phyloP scores from a whole-genome alignment of 352 stramenopile species.

The Globisporangium carolinianum region DNA sequence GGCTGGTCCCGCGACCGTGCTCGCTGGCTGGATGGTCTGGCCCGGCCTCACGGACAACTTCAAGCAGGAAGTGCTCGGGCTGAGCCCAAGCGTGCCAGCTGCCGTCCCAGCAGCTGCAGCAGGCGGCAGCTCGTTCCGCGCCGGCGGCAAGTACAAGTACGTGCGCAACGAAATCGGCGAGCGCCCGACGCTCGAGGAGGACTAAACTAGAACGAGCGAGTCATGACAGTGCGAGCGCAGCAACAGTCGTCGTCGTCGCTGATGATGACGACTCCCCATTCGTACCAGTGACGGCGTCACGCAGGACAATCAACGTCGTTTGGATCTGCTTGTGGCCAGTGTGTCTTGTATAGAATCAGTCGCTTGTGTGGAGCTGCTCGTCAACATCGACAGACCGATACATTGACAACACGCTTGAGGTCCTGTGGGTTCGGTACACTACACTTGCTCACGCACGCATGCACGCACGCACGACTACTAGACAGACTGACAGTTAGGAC shows the following conservation, averaged over 20 bases:
- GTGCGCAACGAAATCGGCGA: conserved; percentile 66
- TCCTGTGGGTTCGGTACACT: too few relatives aligned
- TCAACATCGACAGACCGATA: too few relatives aligned
- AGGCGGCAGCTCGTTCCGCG: conserved; percentile 27
- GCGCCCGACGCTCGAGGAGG: conserved; percentile 62
- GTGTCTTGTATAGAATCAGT: too few relatives aligned
- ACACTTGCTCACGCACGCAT: too few relatives aligned
- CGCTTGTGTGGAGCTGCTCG: too few relatives aligned
- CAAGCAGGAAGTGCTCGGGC: conserved; percentile 69
- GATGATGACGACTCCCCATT: too few relatives aligned
- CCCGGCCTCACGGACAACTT: conserved; percentile 57
- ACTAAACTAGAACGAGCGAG: conserved; percentile 16
- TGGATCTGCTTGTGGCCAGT: too few relatives aligned
- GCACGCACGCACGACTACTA: too few relatives aligned
- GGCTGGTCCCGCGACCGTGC: conserved; percentile 36
- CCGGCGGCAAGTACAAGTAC: conserved; percentile 77
- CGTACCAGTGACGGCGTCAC: too few relatives aligned
- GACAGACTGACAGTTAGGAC: too few relatives aligned
- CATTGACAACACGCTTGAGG: too few relatives aligned
- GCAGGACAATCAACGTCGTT: too few relatives aligned
- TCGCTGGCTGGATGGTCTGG: conserved; percentile 67
- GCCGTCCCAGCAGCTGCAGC: conserved; percentile 9
- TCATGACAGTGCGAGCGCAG: not conserved
- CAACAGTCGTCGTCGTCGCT: not conserved
- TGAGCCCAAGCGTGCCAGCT: conserved; percentile 26